Base-by-base conservation (phyloP, 2,329 filamentous ascomycete genomes). In the Graphium sp. region DNA sequence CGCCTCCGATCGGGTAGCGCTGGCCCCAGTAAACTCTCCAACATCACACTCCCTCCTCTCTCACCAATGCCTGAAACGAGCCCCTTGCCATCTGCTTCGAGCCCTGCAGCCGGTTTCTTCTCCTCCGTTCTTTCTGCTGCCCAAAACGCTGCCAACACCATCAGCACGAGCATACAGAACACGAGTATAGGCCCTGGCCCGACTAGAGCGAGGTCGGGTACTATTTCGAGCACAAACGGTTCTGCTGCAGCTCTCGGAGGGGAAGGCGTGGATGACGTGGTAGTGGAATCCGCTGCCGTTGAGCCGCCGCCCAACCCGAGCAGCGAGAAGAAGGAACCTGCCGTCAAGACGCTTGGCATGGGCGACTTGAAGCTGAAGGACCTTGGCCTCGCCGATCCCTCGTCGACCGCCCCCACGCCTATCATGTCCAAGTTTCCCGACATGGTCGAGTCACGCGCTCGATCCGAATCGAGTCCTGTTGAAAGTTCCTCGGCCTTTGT, bases 121-220 rank as follows among this genome's bases (percentile, higher is more conserved):
- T 92, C 83, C 5, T 85, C 81, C 16, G 80, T 98, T 45, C 72
- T 98, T 37, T 87, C 83, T 22, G 87, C 78, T 25, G 89, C 89
- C 12, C 87, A 95, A 50, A 94, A 78, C 63, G 87, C 87, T 24
- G 84, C 85, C 10, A 83, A 60, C 37, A 74, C 70, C 12, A 49
- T 85, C 5, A 82, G 66, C 39, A 81, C 67, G 37, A 82, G 74
- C 26, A 75, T 94, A 26, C 69, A 71, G 27, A 85, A 73, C 46
- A 66, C 63, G 4, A 60, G 61, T 18, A 60, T 70, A 29, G 53
- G 59, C 6, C 65, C 66, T n/a, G 55, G 18, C 18, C n/a, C n/a
- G n/a, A n/a, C n/a, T n/a, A n/a, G n/a, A n/a, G n/a, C n/a, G n/a
- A n/a, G n/a, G n/a, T n/a, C n/a, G n/a, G n/a, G n/a, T n/a, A n/a